A percentile compares a stretch with the other conserved stretches of the same genome.
Evolutionary conservation across 1,139 yeast species (phyloP).

Genomic region (Yamadazyma trypodendri): DNA sequence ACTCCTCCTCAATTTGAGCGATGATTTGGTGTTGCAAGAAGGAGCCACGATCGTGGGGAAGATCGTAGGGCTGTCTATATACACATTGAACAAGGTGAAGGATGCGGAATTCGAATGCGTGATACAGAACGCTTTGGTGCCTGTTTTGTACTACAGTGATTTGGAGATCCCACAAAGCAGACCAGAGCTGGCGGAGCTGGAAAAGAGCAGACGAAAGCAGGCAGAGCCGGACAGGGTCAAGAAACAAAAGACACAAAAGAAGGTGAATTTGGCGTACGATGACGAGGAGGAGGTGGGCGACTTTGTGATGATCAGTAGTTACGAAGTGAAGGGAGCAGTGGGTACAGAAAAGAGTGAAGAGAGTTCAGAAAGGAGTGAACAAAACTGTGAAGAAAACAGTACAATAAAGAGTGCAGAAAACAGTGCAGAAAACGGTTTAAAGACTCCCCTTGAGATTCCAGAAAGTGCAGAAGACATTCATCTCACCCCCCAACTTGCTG

Average conservation of each 20-base stretch:
- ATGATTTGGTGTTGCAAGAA: constrained; percentile 44
- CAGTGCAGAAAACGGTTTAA: too few relatives aligned
- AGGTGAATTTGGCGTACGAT: constrained; percentile 22
- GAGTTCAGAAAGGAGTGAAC: too few relatives aligned
- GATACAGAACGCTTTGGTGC: constrained; percentile 36
- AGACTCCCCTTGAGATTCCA: too few relatives aligned
- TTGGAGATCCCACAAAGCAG: constrained; percentile 9
- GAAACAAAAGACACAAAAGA: constrained; percentile 11
- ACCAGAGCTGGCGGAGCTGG: constrained; percentile 8
- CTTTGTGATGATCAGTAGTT: constrained; percentile 51
- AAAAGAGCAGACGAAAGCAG: constrained; percentile 14
- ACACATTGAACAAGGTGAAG: constrained; percentile 51
- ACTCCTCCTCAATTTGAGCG: constrained; percentile 53
- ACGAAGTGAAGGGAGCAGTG: constrained; percentile 22
- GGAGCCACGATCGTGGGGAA: constrained; percentile 61
- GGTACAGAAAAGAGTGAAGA: too few relatives aligned
- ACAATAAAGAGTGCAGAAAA: too few relatives aligned
- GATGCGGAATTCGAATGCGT: constrained; percentile 49
- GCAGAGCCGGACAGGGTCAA: constrained; percentile 23
- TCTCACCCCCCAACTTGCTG: too few relatives aligned
- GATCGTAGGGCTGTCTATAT: constrained; percentile 58
- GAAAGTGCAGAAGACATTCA: too few relatives aligned
- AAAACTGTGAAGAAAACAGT: too few relatives aligned
- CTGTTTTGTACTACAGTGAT: constrained; percentile 7
- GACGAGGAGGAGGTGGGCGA: constrained; percentile 33